Base-by-base conservation (phyloP, 176 grass and related monocot genomes). In the Bolboschoenus planiculmis region DNA sequence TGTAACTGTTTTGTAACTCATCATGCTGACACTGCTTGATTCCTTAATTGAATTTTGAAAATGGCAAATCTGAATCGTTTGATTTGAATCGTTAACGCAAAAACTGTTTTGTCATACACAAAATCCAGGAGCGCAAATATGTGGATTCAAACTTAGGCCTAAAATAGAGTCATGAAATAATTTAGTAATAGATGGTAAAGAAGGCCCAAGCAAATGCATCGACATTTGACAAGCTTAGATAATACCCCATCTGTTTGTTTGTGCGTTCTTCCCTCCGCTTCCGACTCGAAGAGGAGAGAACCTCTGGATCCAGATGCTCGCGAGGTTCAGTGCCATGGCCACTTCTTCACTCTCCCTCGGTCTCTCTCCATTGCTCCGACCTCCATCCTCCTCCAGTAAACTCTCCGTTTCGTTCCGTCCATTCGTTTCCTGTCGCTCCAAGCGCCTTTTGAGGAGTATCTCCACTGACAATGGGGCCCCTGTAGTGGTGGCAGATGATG, bases 401-500 rank as follows among this genome's bases (percentile, higher is more conserved):
- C 4, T 56, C 11, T 43, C 72, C 18, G 1, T 13, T 54, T 27
- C 18, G n/a, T 20, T 54, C 60, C 10, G 64, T 81, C 13, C 77
- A 36, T 27, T 55, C 34, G 20, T 42, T 68, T 14, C 43, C 31
- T 39, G 61, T 51, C 39, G 56, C 20, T 20, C 10, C 53, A 47
- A 48, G 40, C 23, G 53, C 57, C n/a, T 46, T 29, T 18, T 31
- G 9, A 64, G 56, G 31, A 65, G 57, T 62, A 8, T 65, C 31
- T 18, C 11, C 58, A 60, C 81, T 67, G 47, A 83, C 46, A 13
- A 71, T 2, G 26, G 79, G 1, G 64, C 78, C 13, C 65, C 87
- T 10, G 83, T 85, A 24, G 80, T 81, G 78, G 92, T 85, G 59
- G 77, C 82, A 48, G 87, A 92, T 73, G 88, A 88, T 57, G 78